Base-by-base conservation (phyloP, 192 early-diverging fungal genomes). In the Lobosporangium transversale region DNA sequence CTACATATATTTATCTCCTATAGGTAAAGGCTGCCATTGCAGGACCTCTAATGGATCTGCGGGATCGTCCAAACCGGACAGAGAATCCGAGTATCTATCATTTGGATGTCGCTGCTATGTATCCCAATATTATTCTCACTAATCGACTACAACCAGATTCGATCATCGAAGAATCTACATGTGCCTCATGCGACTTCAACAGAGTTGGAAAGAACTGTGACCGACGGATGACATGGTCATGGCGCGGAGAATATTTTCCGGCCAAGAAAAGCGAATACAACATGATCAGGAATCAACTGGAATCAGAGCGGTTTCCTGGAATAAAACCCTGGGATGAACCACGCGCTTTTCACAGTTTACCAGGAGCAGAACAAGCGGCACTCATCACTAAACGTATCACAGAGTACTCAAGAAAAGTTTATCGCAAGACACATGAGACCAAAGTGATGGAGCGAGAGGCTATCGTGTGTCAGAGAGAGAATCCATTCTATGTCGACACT, bases 71-170 rank as follows among this genome's bases (percentile, higher is more conserved):
- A 10, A 88, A 88, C 40, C 89, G 93, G 1, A 76, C 76, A 32
- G 94, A 94, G 56, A 80, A 86, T 29, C 98, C 98, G 1, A 82
- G 92, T 3, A 93, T 99, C 49, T 99, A 99, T 79, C 98, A 99
- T 64, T 89, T 99, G 84, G 98, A 99, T 81, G 98, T 99, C n/a
- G 98, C 94, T 0, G 98, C 98, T 24, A 99, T 99, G 98, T 97
- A 97, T 60, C 98, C 98, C 18, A 99, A 99, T 70, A 99, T 99
- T 62, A 99, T 99, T 73, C 82, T 99, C 26, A 99, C 98, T 1
- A 98, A 99, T 70, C 90, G 98, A 23, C 79, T 99, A 11, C 98
- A 99, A 79, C 98, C 98, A 0, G 96, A 99, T 81, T 93, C 98
- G 7, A 94, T 99, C 29, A 89, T 98, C 24, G 85, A 89, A 23